Conservation (phyloP, 2,329 filamentous ascomycete genomes). For the Neopestalotiopsis clavispora region DNA sequence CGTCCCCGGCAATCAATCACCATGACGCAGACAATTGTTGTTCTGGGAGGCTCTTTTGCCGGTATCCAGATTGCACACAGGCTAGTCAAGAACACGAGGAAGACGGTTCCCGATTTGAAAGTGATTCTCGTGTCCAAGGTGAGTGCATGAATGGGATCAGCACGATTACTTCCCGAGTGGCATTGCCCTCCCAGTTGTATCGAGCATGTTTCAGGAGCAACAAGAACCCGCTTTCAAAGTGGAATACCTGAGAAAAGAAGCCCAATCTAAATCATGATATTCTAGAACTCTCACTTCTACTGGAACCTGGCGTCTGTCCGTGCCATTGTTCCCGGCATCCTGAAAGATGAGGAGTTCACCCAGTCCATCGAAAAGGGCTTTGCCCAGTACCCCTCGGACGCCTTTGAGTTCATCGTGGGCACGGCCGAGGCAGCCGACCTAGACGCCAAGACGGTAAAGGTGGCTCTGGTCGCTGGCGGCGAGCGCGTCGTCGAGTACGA, state of each 20-base stretch:
- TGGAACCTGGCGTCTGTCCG: constrained; percentile 63
- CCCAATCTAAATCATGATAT: background rate
- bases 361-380: constrained; percentile 55
- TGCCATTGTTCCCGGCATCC: constrained; percentile 54
- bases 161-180: background rate
- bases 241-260: background rate
- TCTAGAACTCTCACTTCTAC: constrained; percentile 61
- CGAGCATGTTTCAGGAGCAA: background rate
- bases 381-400: constrained; percentile 51
- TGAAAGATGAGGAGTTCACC: constrained; percentile 56
- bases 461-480: constrained; percentile 36
- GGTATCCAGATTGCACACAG: constrained; percentile 59
- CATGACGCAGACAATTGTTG: constrained; percentile 58
- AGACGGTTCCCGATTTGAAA: constrained; percentile 50
- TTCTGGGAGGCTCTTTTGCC: constrained; percentile 59
- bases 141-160: constrained; percentile 21
- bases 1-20: constrained; percentile 12
- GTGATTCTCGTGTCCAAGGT: constrained; percentile 63
- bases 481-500: constrained; percentile 51
- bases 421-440: constrained; percentile 47
- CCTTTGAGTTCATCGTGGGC: constrained; percentile 58
- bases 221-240: background rate
- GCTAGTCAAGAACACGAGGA: constrained; percentile 56
- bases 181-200: background rate
- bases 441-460: constrained; percentile 45